These are phyloP conservation scores for Psidium friedrichsthalianum DNA, from an alignment of 345 rosid genomes.

Conservation along the genomic window DNA sequence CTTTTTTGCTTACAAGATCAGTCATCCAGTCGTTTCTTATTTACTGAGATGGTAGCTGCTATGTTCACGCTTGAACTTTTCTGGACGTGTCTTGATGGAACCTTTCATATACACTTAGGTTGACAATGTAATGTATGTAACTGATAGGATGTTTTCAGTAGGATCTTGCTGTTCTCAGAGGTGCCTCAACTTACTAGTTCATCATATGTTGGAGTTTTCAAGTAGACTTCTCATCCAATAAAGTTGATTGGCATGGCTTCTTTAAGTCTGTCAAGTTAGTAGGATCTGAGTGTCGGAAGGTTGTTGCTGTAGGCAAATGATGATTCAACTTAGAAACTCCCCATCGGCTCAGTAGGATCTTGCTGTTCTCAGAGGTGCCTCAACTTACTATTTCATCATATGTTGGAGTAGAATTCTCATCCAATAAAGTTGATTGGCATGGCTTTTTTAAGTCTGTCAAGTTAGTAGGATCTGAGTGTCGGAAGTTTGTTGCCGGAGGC, in stretches of 20 bases:
- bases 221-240: neutral
- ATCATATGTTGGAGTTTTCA: neutral
- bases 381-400: neutral
- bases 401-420: too few relatives aligned
- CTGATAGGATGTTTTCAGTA: neutral
- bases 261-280: neutral
- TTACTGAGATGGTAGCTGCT: neutral
- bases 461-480: neutral
- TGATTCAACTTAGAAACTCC: neutral
- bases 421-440: neutral
- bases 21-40: neutral
- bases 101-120: neutral
- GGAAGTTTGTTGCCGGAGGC: neutral
- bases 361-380: neutral
- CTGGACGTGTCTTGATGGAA: neutral
- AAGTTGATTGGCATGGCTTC: neutral
- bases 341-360: neutral
- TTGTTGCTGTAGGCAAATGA: neutral
- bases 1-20: neutral
- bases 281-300: neutral
- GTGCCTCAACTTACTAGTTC: neutral
- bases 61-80: neutral
- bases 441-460: neutral
- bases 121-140: neutral
- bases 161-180: neutral